These are phyloP conservation scores for Hirsutella rhossiliensis DNA, from an alignment of 2,329 filamentous ascomycete species.

Conservation along the genomic window DNA sequence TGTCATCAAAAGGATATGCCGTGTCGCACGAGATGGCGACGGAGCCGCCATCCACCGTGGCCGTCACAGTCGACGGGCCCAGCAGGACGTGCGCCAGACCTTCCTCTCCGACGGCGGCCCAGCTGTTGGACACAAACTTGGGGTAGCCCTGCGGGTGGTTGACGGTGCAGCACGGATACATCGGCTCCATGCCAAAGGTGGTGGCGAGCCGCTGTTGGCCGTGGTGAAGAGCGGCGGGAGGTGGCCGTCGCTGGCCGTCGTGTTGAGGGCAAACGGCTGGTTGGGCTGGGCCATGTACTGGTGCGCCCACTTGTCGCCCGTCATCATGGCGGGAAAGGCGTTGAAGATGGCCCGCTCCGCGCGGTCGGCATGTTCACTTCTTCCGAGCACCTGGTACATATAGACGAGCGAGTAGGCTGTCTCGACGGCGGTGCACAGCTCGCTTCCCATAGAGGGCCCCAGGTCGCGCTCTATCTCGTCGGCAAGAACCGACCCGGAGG, in stretches of 20 bases:
- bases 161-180: conserved; percentile 44
- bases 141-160: conserved; percentile 46
- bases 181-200: conserved; percentile 37
- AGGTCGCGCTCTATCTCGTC: conserved; percentile 27
- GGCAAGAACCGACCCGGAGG: conserved; percentile 27
- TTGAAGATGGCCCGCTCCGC: conserved; percentile 42
- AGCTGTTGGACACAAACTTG: conserved; percentile 38
- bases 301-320: conserved; percentile 40
- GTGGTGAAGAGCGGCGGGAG: conserved; percentile 29
- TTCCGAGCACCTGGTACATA: conserved; percentile 19
- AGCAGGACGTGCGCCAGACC: conserved; percentile 39
- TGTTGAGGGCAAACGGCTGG: conserved; percentile 32
- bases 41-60: conserved; percentile 16
- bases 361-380: conserved; percentile 32
- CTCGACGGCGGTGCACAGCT: conserved; percentile 22
- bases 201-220: conserved; percentile 24
- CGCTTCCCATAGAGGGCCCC: conserved; percentile 23
- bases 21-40: conserved; percentile 34
- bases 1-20: conserved; percentile 27
- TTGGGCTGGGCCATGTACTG: conserved; percentile 44
- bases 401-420: conserved; percentile 19
- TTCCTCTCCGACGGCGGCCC: conserved; percentile 25
- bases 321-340: conserved; percentile 36
- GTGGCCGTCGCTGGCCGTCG: conserved; percentile 19
- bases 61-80: conserved; percentile 28